These are phyloP conservation scores for Neurospora africana DNA, from an alignment of 495 filamentous ascomycete species.

Conservation along the genomic window DNA sequence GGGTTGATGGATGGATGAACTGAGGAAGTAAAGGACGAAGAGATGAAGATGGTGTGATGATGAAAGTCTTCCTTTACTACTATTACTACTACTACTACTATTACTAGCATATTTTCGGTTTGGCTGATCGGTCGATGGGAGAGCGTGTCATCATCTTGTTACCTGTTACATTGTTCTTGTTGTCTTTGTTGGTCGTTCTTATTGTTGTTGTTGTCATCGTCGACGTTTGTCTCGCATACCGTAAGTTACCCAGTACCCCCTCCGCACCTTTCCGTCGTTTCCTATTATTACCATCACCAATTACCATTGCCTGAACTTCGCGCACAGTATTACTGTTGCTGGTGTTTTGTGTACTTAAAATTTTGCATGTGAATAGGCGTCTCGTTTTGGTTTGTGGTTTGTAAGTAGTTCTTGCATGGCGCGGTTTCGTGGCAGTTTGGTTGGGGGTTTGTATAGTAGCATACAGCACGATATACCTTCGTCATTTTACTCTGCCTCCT, in stretches of 20 bases:
- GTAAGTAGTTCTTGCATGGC: not conserved
- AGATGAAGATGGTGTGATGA: not conserved
- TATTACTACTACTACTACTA: not conserved
- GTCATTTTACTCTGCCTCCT: not conserved
- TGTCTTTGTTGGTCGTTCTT: not conserved
- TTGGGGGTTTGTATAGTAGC: not conserved
- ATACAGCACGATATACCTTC: not conserved
- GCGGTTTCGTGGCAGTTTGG: not conserved
- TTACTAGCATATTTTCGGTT: not conserved
- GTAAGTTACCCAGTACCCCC: not conserved
- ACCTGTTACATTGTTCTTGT: not conserved
- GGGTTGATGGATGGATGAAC: not conserved
- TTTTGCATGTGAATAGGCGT: not conserved
- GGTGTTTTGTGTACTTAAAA: not conserved
- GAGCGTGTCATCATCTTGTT: not conserved
- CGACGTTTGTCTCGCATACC: not conserved
- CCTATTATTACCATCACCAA: not conserved
- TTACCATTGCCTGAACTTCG: not conserved
- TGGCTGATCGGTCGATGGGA: not conserved
- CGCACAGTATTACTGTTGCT: too few species aligned
- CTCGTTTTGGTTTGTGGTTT: not conserved
- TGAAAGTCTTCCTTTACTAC: not conserved
- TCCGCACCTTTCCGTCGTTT: not conserved
- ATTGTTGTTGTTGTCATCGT: not conserved
- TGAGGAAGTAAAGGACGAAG: not conserved